Base-by-base conservation (phyloP, 2,329 filamentous ascomycete species). In the Ceratocystis alfenasii region DNA sequence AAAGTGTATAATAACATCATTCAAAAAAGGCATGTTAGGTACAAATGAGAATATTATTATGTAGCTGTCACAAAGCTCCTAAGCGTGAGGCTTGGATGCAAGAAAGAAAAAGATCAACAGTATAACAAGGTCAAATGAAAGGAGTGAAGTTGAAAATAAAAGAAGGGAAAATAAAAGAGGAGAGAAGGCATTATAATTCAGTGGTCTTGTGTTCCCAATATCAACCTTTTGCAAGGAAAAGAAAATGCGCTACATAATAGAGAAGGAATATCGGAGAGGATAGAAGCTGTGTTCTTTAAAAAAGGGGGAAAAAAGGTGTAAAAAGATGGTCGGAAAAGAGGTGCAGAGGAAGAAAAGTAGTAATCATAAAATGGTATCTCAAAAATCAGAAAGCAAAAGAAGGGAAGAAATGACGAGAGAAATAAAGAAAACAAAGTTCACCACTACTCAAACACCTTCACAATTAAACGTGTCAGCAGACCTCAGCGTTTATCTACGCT, bases 341-440 rank as follows among this genome's bases (percentile, higher is more conserved):
- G 28, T 46, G 10, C 53, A 33, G 28, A 17, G 53, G 3, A 33
- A 57, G 33, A 8, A 22, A 57, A n/a, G 6, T n/a, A 5, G 46
- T 7, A 20, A 25, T 57, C 53, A 57, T 57, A 62, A 62, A 57
- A 46, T 59, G 63, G 59, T 67, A 67, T 65, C 55, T 67, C 59
- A 62, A 63, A 57, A 67, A 63, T 62, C 33, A 48, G 44, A n/a
- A 59, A 45, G 44, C 30, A 44, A 33, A 55, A 59, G 44, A 55
- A 45, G 22, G 15, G 20, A 59, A 20, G 50, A 50, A 30, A 45
- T 25, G 17, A 63, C 30, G 63, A 53, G 33, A 55, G 20, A 66
- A 62, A 67, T 17, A 64, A 62, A 62, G 36, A 61, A 53, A 36
- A 59, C 10, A n/a, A 48, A 25, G 22, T 41, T 41, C 22, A 45